These are phyloP conservation scores for Mayamaea pseudoterrestris DNA, from an alignment of 108 stramenopile genomes.

Conservation along the genomic window DNA sequence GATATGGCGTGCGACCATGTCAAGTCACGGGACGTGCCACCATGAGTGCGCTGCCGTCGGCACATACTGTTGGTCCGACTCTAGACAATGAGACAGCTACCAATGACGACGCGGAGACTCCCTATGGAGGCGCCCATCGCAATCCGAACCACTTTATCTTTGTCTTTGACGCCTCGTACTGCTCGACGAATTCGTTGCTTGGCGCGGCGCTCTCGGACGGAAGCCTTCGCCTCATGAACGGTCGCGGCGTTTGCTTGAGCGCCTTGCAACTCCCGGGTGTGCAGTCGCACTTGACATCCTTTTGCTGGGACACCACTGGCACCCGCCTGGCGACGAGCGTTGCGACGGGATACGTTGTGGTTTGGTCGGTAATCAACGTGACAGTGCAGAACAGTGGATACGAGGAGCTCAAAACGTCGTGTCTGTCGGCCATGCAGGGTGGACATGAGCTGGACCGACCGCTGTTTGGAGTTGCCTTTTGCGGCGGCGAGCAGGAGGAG, in stretches of 20 bases:
- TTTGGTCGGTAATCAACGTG: constrained; percentile 44
- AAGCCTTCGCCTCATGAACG: constrained; percentile 46
- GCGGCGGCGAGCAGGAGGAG: constrained; percentile 40
- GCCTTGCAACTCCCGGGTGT: constrained; percentile 34
- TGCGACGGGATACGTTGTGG: constrained; percentile 52
- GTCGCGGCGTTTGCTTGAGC: constrained; percentile 45
- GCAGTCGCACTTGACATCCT: constrained; percentile 61
- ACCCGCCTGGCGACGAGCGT: constrained; percentile 58
- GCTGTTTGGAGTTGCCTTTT: constrained; percentile 59
- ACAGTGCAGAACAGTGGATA: too few species aligned
- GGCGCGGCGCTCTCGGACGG: constrained; percentile 81
- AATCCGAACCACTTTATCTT: constrained; percentile 68
- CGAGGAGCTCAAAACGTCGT: constrained; percentile 28
- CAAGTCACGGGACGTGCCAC: constrained; percentile 16
- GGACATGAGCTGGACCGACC: constrained; percentile 56
- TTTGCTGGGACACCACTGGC: constrained; percentile 66
- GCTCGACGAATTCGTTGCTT: constrained; percentile 48
- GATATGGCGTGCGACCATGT: constrained; percentile 32
- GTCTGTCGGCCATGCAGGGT: constrained; percentile 61
- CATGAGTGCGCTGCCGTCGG: not conserved
- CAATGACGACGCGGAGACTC: constrained; percentile 2
- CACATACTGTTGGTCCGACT: constrained; percentile 2
- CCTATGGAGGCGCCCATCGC: constrained; percentile 69
- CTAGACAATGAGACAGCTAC: constrained; percentile 12
- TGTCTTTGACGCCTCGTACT: constrained; percentile 74